Evolutionary conservation across 176 grass and related monocot genomes (phyloP), one percentile per base, ranked within the genome.

Genomic region (Lolium perenne): DNA sequence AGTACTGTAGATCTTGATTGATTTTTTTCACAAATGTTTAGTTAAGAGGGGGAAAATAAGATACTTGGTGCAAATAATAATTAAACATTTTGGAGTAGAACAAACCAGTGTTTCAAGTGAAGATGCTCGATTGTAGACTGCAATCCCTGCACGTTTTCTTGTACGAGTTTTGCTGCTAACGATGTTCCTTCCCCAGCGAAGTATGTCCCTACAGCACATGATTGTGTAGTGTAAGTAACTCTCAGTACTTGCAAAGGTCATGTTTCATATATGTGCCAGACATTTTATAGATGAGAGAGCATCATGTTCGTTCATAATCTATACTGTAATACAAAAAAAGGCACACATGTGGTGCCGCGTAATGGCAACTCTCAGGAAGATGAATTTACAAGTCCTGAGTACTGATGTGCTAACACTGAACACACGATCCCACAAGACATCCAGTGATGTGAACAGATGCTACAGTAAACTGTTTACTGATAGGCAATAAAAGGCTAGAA

Each of bases 81-180:
- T 12, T 69, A 55, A 40, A 40, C 56, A 22, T 60, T 60, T 46
- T 15, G 47, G 17, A 83, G 23, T 77, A 61, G 40, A 45, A 86
- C 89, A 18, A 76, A 98, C 96, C 93, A 98, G 80, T 79, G 93
- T 95, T 88, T 95, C 96, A 59, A 98, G 93, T 68, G 96, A 98
- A 92, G 93, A 98, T 69, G 91, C 96, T 81, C 96, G 82, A 41
- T 95, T 98, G 73, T 98, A 98, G 59, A 92, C 86, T 70, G 93
- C 96, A 20, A 93, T 88, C 61, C 93, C 93, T 11, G 92, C 96
- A 80, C 96, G 90, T 64, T 98, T 98, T 81, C 89, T 91, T 2
- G 96, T 98, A 68, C 92, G 92, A 23, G 96, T 91, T 91, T 98
- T 98, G 83, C 90, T 94, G 84, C 93, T 94, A 88, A 94, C 89